A percentile compares a stretch with the other conserved stretches of the same genome.
Conservation (phyloP, 129 eudicot genomes). For the Glebionis coronaria region DNA sequence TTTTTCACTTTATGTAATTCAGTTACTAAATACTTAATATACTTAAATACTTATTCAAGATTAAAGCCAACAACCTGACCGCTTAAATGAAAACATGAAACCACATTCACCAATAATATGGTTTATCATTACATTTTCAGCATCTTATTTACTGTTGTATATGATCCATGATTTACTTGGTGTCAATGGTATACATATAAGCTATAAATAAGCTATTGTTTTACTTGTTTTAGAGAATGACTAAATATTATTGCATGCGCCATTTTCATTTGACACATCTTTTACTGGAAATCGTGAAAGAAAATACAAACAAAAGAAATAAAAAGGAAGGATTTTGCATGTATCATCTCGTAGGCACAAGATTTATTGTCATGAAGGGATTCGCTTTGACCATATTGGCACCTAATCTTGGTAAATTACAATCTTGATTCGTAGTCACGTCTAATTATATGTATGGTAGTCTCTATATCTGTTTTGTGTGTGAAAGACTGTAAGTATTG, state of each 20-base stretch:
- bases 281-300: conserved; percentile 62
- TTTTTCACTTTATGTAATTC: too few species aligned
- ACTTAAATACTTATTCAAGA: too few species aligned
- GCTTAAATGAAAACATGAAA: background rate
- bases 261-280: conserved; percentile 70
- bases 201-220: background rate
- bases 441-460: background rate
- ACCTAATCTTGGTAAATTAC: conserved; percentile 44
- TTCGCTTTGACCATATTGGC: conserved; percentile 57
- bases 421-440: background rate
- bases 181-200: background rate
- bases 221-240: conserved; percentile 11
- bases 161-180: background rate
- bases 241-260: conserved; percentile 41
- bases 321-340: conserved; percentile 64
- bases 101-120: conserved; percentile 4
- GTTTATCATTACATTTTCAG: background rate
- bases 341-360: conserved; percentile 64
- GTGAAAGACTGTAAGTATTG: too few species aligned
- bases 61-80: too few species aligned
- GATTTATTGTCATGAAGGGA: conserved; percentile 52
- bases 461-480: background rate
- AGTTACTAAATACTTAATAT: too few species aligned
- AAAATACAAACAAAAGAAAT: conserved; percentile 35
- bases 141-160: background rate